Base-by-base conservation (phyloP, 177 flowering plant genomes). In the Telopea speciosissima region DNA sequence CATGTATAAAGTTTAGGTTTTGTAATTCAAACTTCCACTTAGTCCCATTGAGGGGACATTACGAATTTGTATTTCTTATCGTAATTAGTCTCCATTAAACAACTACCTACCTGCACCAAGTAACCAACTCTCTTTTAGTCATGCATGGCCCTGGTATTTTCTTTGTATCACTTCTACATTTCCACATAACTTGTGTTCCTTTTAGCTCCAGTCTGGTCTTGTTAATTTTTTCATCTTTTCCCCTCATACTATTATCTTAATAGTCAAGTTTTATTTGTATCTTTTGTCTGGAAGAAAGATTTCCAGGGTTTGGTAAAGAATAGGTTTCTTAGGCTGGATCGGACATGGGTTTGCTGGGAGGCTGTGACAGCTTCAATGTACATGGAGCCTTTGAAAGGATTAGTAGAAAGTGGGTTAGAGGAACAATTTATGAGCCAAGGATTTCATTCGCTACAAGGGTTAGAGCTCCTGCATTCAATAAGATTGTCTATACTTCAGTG, bases 361-460 rank as follows among this genome's bases (percentile, higher is more conserved):
- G 25, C 8, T 60, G 5, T 17, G 49, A 44, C 25, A 6, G 8
- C 23, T 60, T 23, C 5, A 9, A n/a, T n/a, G n/a, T n/a, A n/a
- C n/a, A 44, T 23, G 62, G 25, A 60, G 11, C 62, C 62, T 60
- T 60, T 22, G 62, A 60, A 60, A 22, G 62, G 62, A 60, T 61
- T 61, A 24, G 28, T 61, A 24, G 13, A 14, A 23, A 2, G 28
- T 61, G 26, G 28, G 14, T 61, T 61, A 16, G 19, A 3, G 58
- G 19, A 52, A 52, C n/a, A 52, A 14, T 52, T 52, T 7, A 52
- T 3, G 21, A 13, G 4, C 11, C 14, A 6, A 52, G 4, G 31
- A 28, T 28, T 28, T 28, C 31, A 19, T 52, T 52, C 9, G 9
- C 21, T 52, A 58, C 24, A 19, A n/a, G n/a, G 61, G n/a, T 8